Conservation (phyloP, 345 rosid genomes). For the Triadica sebifera region DNA sequence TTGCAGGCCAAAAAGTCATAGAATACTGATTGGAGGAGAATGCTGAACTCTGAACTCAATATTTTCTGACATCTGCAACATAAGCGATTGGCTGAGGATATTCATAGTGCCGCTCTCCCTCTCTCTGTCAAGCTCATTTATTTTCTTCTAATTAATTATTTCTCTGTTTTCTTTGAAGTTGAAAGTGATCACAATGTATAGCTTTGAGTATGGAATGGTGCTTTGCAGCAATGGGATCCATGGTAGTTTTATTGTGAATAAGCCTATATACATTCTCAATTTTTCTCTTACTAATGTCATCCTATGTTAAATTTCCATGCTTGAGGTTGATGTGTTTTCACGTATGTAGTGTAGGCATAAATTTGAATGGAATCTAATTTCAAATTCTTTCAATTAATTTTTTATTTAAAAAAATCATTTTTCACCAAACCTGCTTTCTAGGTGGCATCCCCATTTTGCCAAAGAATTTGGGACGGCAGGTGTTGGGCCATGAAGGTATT, state of each 20-base stretch:
- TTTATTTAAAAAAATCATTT: too few species aligned
- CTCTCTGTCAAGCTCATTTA: neutral
- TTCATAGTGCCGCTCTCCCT: neutral
- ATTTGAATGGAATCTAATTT: too few species aligned
- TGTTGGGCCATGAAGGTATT: too few species aligned
- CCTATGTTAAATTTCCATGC: neutral
- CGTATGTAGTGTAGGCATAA: too few species aligned
- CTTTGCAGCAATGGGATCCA: too few species aligned
- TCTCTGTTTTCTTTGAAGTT: neutral
- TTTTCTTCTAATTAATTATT: neutral
- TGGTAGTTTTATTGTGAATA: neutral
- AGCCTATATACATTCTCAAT: neutral
- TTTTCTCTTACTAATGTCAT: neutral
- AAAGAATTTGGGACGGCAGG: too few species aligned
- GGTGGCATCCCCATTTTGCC: too few species aligned
- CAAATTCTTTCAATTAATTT: too few species aligned
- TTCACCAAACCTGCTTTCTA: too few species aligned
- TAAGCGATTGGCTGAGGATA: conserved; percentile 1
- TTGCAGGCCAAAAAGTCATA: conserved; percentile 49
- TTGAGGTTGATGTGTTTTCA: too few species aligned
- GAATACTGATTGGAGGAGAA: neutral
- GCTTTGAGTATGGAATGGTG: too few species aligned
- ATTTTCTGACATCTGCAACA: neutral
- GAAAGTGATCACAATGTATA: too few species aligned
- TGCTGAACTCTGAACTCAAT: neutral